Base-by-base conservation (phyloP, 192 early-diverging fungal species). In the Umbelopsis sp. region DNA sequence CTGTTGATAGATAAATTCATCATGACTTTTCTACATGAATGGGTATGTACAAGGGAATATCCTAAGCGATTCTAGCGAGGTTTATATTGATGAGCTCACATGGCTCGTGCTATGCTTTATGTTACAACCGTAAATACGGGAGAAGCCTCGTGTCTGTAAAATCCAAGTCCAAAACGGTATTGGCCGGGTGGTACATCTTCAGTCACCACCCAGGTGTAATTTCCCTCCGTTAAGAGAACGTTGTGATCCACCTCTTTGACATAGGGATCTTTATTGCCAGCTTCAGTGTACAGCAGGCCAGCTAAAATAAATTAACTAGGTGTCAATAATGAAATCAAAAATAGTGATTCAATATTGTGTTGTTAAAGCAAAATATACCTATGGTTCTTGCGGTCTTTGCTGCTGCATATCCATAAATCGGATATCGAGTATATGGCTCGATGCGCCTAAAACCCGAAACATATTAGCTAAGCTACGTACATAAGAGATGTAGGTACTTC, bases 151-250 rank as follows among this genome's bases (percentile, higher is more conserved):
- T 69, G 68, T 22, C 30, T 37, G 20, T 52, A 69, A 69, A 69
- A 69, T 35, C 68, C 68, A 51, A 69, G 49, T 21, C 68, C 68
- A 69, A 69, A 53, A 37, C 51, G 68, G 23, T 69, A 69, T 9
- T 45, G 37, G 41, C 68, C 68, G 51, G 68, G 33, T 35, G 30
- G 23, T 44, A 69, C 68, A 45, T 69, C 49, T 44, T 69, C 50
- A 52, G 22, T 48, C 15, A 69, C 51, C 22, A 41, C 21, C 68
- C 68, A 69, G 11, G 49, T 52, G 35, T 53, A 69, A 69, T 69
- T 69, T 12, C 44, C 55, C 13, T 61, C 49, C 41, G 49, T 69
- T 12, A 69, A 49, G 30, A 52, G 33, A 48, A 52, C 49, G 21
- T 53, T 52, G 35, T 69, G 68, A 53, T 69, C 68, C 21, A 69